These are phyloP conservation scores for Dichotomopilus funicola DNA, from an alignment of 2,329 filamentous ascomycete genomes.

Conservation along the genomic window DNA sequence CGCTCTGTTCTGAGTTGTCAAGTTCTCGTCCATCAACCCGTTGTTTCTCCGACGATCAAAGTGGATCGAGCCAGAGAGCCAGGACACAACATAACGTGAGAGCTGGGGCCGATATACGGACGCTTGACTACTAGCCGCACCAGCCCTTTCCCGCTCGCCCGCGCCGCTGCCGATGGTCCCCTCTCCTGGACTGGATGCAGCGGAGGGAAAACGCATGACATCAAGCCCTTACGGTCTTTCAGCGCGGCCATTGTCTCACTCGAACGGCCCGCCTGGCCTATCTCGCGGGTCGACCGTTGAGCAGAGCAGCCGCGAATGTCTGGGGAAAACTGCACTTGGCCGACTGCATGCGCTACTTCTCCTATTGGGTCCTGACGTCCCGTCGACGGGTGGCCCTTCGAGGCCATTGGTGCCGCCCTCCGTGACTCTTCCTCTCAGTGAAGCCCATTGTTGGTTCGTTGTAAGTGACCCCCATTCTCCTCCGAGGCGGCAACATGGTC, in stretches of 20 bases:
- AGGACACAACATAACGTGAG: too few relatives aligned
- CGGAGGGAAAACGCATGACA: constrained; percentile 10
- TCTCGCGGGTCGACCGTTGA: constrained; percentile 3
- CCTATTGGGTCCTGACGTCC: constrained; percentile 7
- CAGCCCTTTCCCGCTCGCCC: not conserved
- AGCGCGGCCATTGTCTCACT: not conserved
- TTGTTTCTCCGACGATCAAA: too few relatives aligned
- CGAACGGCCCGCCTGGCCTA: not conserved
- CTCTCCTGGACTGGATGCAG: not conserved
- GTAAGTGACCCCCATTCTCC: not conserved
- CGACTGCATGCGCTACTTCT: constrained; percentile 12
- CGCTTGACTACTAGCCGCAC: not conserved
- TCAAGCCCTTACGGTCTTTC: constrained; percentile 4
- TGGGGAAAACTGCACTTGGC: not conserved
- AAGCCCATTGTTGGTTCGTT: not conserved
- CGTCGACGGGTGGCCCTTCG: not conserved
- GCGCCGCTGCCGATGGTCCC: not conserved
- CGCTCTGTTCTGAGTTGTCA: not conserved
- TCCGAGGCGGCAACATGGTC: not conserved
- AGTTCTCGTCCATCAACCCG: not conserved
- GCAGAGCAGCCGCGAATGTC: not conserved
- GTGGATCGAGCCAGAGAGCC: too few relatives aligned
- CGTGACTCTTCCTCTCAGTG: not conserved
- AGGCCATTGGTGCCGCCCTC: constrained; percentile 3
- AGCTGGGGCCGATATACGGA: too few relatives aligned